phyloP scores from a whole-genome alignment of 179 eudicot species.

The Spinacia oleracea region DNA sequence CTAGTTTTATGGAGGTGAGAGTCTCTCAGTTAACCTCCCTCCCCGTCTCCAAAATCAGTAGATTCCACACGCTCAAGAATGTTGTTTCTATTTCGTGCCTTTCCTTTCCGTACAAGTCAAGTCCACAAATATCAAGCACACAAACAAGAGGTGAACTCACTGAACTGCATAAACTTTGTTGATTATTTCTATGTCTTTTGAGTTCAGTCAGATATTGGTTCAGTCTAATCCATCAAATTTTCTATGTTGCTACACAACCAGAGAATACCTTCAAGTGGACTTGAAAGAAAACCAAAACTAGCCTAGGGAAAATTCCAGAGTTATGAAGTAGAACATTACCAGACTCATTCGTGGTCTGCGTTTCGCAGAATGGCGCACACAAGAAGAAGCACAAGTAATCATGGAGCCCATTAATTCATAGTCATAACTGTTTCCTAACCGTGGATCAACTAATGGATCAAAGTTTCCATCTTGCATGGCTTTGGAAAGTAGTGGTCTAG shows the following conservation, averaged over 20 bases:
- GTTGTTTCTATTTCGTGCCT: neutral
- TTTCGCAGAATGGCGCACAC: slow-evolving; percentile 47
- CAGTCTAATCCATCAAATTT: neutral
- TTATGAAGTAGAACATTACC: slow-evolving; percentile 27
- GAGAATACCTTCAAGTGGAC: neutral
- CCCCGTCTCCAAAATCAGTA: no score
- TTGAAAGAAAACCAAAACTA: neutral
- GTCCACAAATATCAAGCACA: slow-evolving; percentile 5
- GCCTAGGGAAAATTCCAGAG: neutral
- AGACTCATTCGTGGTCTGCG: slow-evolving; percentile 53
- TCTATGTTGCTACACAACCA: neutral
- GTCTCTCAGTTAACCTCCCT: no score
- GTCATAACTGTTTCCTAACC: slow-evolving; percentile 33
- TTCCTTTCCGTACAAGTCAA: neutral
- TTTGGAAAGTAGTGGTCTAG: slow-evolving; percentile 43
- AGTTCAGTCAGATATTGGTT: neutral
- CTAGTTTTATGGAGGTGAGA: no score
- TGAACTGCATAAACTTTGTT: neutral
- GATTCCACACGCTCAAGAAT: no score
- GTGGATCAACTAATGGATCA: slow-evolving; percentile 39
- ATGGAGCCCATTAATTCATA: slow-evolving; percentile 43
- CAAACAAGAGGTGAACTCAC: neutral
- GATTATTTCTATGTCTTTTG: no score
- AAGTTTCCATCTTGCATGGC: slow-evolving; percentile 49
- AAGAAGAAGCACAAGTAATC: slow-evolving; percentile 51